phyloP scores from a whole-genome alignment of 1,284 basidiomycete genomes.

The Fistulina hepatica region DNA sequence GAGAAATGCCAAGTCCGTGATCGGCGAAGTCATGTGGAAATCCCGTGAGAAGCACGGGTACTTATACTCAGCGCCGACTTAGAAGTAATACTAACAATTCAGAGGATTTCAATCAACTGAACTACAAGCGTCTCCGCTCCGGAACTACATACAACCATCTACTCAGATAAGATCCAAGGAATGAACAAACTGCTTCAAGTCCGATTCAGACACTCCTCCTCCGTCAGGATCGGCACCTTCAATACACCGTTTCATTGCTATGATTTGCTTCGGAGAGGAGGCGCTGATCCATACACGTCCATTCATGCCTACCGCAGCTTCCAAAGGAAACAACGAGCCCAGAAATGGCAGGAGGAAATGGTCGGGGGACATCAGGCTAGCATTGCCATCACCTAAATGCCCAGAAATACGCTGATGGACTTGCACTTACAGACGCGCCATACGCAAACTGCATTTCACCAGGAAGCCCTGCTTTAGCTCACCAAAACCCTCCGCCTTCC shows the following conservation, averaged over 20 bases:
- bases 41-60: too few species aligned
- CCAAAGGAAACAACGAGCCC: slow-evolving; percentile 64
- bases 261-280: slow-evolving; percentile 55
- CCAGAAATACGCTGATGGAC: slow-evolving; percentile 4
- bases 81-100: too few species aligned
- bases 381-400: background rate
- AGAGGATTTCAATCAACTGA: too few species aligned
- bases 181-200: slow-evolving; percentile 41
- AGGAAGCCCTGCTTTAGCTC: slow-evolving; percentile 75
- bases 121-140: too few species aligned
- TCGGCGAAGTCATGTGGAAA: too few species aligned
- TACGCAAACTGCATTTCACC: slow-evolving; percentile 61
- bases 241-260: slow-evolving; percentile 58
- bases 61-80: too few species aligned
- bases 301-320: slow-evolving; percentile 72
- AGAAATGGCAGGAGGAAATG: slow-evolving; percentile 68
- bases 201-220: slow-evolving; percentile 39
- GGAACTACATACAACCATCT: too few species aligned
- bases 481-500: slow-evolving; percentile 75
- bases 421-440: slow-evolving; percentile 60
- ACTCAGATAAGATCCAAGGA: slow-evolving; percentile 49
- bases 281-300: slow-evolving; percentile 73
- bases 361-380: slow-evolving; percentile 60
- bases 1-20: too few species aligned
- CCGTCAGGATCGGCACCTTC: slow-evolving; percentile 65